Evolutionary conservation across 306 rosid species (phyloP).

Genomic region (Fragaria iinumae): DNA sequence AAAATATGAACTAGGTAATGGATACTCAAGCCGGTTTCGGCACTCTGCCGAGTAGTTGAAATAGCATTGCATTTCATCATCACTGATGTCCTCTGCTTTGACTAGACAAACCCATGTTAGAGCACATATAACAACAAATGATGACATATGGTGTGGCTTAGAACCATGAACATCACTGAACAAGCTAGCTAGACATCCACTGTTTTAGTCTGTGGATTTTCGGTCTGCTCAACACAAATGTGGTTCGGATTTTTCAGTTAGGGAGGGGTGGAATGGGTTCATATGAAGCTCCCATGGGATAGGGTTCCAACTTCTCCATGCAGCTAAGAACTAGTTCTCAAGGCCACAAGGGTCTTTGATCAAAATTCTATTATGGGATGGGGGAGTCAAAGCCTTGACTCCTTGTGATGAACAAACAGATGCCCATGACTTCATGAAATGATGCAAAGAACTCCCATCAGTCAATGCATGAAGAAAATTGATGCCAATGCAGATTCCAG

Average conservation of each 20-base stretch:
- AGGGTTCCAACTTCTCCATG: not conserved
- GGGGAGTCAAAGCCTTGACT: not conserved
- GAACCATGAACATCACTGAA: not conserved
- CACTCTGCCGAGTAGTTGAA: not conserved
- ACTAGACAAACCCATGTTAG: not conserved
- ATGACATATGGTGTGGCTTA: not conserved
- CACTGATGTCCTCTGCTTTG: not conserved
- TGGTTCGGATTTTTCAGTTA: not conserved
- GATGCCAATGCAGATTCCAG: not conserved
- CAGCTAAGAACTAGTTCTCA: not conserved
- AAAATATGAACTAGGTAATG: not conserved
- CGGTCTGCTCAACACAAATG: not conserved
- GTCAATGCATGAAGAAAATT: not conserved
- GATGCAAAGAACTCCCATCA: not conserved
- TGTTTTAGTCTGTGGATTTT: not conserved
- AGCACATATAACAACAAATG: not conserved
- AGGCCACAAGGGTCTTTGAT: not conserved
- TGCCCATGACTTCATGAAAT: constrained; percentile 3
- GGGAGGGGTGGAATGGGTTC: not conserved
- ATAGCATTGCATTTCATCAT: not conserved
- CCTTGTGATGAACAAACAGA: not conserved
- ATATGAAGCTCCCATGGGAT: not conserved
- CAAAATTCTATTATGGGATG: not conserved
- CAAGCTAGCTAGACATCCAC: not conserved
- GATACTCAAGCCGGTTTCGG: not conserved